These are phyloP conservation scores for Ceratobasidium sp. DNA, from an alignment of 1,284 basidiomycete genomes.

Conservation along the genomic window DNA sequence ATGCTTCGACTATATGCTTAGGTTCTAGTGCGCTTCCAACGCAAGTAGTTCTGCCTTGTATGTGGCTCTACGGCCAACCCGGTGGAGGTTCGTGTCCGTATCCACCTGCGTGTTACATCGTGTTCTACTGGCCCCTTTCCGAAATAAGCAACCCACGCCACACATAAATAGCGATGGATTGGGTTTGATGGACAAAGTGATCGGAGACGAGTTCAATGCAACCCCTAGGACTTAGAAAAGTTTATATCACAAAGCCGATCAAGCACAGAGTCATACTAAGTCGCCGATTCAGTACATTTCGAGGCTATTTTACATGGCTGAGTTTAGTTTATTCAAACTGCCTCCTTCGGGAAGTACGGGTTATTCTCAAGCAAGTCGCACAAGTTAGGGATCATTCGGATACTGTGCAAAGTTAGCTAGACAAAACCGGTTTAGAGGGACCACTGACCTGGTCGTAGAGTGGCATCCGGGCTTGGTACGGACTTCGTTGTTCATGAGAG, in stretches of 20 bases:
- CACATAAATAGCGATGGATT: not conserved
- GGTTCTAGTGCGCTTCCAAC: too few species aligned
- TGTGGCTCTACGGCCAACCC: too few species aligned
- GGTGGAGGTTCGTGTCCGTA: too few species aligned
- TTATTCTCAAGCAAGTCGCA: slow-evolving; percentile 2
- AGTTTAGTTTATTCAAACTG: too few species aligned
- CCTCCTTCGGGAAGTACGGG: slow-evolving; percentile 15
- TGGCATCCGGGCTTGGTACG: slow-evolving; percentile 20
- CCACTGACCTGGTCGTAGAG: slow-evolving; percentile 11
- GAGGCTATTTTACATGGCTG: too few species aligned
- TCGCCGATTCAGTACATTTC: too few species aligned
- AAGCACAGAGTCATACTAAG: too few species aligned
- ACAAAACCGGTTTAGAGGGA: not conserved
- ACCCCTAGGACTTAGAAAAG: not conserved
- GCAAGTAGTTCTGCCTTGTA: too few species aligned
- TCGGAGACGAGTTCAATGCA: not conserved
- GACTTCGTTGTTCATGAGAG: not conserved
- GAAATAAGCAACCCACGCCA: not conserved
- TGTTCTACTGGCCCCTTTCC: not conserved
- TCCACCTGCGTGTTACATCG: not conserved
- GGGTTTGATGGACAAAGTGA: not conserved
- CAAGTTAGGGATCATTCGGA: slow-evolving; percentile 19
- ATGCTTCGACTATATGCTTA: too few species aligned
- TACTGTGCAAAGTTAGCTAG: not conserved
- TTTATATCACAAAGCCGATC: too few species aligned